phyloP scores from a whole-genome alignment of 306 rosid genomes.

The Vigna radiata region DNA sequence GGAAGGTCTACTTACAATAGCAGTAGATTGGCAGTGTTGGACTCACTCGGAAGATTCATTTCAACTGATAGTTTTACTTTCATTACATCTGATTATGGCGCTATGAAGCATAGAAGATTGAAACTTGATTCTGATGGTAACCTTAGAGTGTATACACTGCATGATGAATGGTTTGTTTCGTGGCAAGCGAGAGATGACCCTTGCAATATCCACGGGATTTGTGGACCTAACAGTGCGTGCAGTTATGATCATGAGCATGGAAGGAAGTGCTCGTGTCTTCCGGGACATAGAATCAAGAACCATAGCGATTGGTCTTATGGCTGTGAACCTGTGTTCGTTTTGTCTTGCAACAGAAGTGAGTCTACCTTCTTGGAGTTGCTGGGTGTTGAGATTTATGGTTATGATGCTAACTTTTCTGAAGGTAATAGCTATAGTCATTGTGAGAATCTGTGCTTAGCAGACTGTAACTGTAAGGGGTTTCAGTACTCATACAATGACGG shows the following conservation, averaged over 20 bases:
- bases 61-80: constrained; percentile 11
- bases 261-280: constrained; percentile 48
- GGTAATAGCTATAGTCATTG: constrained; percentile 36
- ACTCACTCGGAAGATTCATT: constrained; percentile 10
- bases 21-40: constrained; percentile 10
- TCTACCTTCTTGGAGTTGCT: constrained; percentile 24
- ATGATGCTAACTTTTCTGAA: constrained; percentile 22
- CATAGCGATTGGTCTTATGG: constrained; percentile 54
- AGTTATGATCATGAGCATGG: background rate
- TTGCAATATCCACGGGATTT: constrained; percentile 31
- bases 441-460: constrained; percentile 36
- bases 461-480: constrained; percentile 44
- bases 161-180: background rate
- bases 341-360: constrained; percentile 33
- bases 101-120: constrained; percentile 22
- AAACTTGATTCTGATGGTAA: background rate
- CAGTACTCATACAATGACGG: background rate
- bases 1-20: constrained; percentile 16
- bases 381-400: constrained; percentile 47
- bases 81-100: constrained; percentile 39
- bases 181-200: background rate
- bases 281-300: constrained; percentile 40
- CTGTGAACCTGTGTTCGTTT: constrained; percentile 48
- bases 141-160: background rate
- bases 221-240: constrained; percentile 47